Conservation (phyloP, 306 rosid species). For the Prunus mongolica region DNA sequence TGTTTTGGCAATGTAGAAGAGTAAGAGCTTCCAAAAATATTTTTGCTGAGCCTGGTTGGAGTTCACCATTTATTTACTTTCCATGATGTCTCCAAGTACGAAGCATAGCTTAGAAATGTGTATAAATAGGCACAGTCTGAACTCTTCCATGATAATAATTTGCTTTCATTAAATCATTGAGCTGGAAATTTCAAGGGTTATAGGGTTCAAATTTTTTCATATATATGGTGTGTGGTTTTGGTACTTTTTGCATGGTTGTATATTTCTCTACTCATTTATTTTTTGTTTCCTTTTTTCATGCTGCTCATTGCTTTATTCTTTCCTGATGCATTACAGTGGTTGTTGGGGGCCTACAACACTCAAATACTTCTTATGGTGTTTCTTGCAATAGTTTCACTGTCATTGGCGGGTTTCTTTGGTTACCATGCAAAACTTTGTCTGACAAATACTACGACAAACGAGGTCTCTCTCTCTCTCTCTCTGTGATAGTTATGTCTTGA, state of each 20-base stretch:
- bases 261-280: no score
- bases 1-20: neutral
- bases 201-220: no score
- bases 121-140: neutral
- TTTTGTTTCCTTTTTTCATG: slow-evolving; percentile 6
- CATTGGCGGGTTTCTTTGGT: slow-evolving; percentile 76
- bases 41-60: neutral
- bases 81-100: neutral
- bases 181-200: neutral
- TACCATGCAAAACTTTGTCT: slow-evolving; percentile 91
- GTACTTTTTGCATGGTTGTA: neutral
- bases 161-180: neutral
- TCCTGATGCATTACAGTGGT: slow-evolving; percentile 57
- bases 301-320: slow-evolving; percentile 11
- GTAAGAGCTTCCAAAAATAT: neutral
- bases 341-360: slow-evolving; percentile 79
- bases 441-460: slow-evolving; percentile 86
- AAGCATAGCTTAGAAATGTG: neutral
- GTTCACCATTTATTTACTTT: neutral
- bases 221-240: neutral
- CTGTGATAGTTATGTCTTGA: slow-evolving; percentile 8
- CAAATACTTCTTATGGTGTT: slow-evolving; percentile 81
- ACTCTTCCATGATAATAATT: neutral
- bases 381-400: slow-evolving; percentile 68
- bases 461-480: slow-evolving; percentile 55